These are phyloP conservation scores for Cinnamomum chago DNA, from an alignment of 164 flowering plant genomes.

Conservation along the genomic window DNA sequence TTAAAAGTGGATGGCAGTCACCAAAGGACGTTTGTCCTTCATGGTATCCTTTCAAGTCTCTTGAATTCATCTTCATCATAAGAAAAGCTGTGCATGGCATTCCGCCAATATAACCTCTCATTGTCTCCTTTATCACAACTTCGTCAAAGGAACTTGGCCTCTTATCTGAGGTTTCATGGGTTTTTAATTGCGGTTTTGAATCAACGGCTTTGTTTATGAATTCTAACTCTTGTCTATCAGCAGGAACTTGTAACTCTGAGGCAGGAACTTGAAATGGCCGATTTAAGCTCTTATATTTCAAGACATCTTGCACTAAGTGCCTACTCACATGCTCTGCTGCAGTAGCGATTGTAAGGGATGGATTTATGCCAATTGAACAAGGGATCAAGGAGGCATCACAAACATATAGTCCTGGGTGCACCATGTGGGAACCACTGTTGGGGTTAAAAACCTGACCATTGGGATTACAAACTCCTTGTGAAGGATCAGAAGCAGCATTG, in stretches of 20 bases:
- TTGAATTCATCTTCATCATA: conserved; percentile 34
- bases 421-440: conserved; percentile 8
- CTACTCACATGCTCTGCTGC: conserved; percentile 48
- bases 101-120: conserved; percentile 52
- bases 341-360: conserved; percentile 49
- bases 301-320: conserved; percentile 40
- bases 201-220: conserved; percentile 3
- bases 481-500: conserved; percentile 42
- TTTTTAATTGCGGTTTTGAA: not conserved
- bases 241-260: not conserved
- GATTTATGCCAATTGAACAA: conserved; percentile 31
- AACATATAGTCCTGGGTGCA: too few relatives aligned
- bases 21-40: conserved; percentile 3
- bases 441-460: conserved; percentile 50
- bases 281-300: conserved; percentile 20
- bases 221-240: not conserved
- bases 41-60: conserved; percentile 6
- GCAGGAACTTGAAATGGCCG: conserved; percentile 1
- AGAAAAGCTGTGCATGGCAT: conserved; percentile 56
- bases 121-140: conserved; percentile 27
- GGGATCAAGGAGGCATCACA: conserved; percentile 35
- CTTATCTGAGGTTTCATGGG: not conserved
- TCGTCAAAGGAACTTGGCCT: not conserved
- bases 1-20: conserved; percentile 26
- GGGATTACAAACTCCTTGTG: conserved; percentile 48